These are phyloP conservation scores for Fusarium compactum DNA, from an alignment of 2,329 filamentous ascomycete species.

Conservation along the genomic window DNA sequence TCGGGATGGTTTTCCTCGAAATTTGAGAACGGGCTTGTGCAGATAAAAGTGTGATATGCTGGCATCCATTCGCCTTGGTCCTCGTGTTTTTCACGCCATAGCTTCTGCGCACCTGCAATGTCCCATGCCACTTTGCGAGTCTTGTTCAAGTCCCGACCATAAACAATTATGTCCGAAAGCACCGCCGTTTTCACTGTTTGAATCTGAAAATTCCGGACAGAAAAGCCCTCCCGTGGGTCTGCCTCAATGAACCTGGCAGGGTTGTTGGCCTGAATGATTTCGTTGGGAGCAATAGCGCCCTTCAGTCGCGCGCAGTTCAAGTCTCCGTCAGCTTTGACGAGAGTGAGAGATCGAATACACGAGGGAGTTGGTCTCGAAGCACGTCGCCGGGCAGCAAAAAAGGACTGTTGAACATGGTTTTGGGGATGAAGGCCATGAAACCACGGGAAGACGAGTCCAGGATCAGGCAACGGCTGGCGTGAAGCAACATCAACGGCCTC, in stretches of 20 bases:
- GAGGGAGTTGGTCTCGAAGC: slow-evolving; percentile 74
- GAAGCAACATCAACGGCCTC: slow-evolving; percentile 81
- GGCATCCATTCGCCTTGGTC: slow-evolving; percentile 66
- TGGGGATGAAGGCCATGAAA: slow-evolving; percentile 90
- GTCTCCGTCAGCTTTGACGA: slow-evolving; percentile 91
- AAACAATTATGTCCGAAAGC: slow-evolving; percentile 92
- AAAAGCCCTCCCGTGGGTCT: slow-evolving; percentile 91
- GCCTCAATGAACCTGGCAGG: slow-evolving; percentile 78
- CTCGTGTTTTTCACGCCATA: slow-evolving; percentile 77
- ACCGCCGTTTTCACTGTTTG: slow-evolving; percentile 89
- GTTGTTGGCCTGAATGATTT: slow-evolving; percentile 72
- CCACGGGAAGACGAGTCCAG: slow-evolving; percentile 94
- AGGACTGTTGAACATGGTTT: slow-evolving; percentile 89
- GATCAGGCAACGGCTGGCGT: slow-evolving; percentile 83
- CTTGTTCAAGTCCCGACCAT: slow-evolving; percentile 77
- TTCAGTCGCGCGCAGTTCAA: slow-evolving; percentile 81
- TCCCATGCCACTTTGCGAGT: slow-evolving; percentile 73
- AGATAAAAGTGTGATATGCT: slow-evolving; percentile 87
- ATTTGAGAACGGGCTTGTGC: slow-evolving; percentile 71
- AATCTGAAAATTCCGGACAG: slow-evolving; percentile 96
- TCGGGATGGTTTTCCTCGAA: slow-evolving; percentile 78
- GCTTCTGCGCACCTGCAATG: slow-evolving; percentile 80
- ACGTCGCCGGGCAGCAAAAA: slow-evolving; percentile 84
- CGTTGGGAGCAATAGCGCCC: slow-evolving; percentile 84
- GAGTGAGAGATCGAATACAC: slow-evolving; percentile 82